Evolutionary conservation across 1,284 basidiomycete species (phyloP), one percentile per base, ranked within the genome.

Genomic region (Vanrija humicola): DNA sequence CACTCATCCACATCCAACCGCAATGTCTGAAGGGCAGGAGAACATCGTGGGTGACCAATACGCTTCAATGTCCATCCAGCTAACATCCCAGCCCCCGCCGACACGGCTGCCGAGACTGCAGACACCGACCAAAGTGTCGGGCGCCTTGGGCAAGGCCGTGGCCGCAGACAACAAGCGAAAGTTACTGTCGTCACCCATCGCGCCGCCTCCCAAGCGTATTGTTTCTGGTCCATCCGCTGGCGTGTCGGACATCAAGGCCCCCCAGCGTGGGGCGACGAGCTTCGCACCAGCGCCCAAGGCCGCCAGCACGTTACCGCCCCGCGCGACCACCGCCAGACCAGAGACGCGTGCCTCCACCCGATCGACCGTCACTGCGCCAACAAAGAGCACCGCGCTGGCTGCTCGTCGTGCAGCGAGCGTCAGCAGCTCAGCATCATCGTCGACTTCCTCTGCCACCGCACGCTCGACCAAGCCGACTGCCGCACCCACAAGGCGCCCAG

Each of bases 1-100:
- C 23, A 38, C n/a, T 18, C 16, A 23, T 26, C 6, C 10, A 38
- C 40, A 4, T 10, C 19, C 38, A 7, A 12, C 28, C 46, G 58
- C 44, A 40, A 73, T 72, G 69, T 63, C 67, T 14, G 67, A 71
- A 18, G 64, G 54, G 18, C 67, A 69, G 45, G 69, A 72, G 61
- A 68, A 70, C 38, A 52, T 58, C 12, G 68, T 70, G 38, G 55
- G 68, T 47, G 15, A 18, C 12, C 15, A 16, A 29, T 10, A 18
- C n/a, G 19, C 16, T 49, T 15, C 8, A 18, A 3, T 23, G 16
- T 18, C 6, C 3, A 21, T 3, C 16, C n/a, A 15, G n/a, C 49
- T 58, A 23, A 55, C 29, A 39, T n/a, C 7, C 23, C 53, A 61
- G 56, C 53, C 63, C 6, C 58, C 53, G 18, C 34, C 53, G 9